Conservation (phyloP, 352 stramenopile genomes). For the Globisporangium echinulatum region DNA sequence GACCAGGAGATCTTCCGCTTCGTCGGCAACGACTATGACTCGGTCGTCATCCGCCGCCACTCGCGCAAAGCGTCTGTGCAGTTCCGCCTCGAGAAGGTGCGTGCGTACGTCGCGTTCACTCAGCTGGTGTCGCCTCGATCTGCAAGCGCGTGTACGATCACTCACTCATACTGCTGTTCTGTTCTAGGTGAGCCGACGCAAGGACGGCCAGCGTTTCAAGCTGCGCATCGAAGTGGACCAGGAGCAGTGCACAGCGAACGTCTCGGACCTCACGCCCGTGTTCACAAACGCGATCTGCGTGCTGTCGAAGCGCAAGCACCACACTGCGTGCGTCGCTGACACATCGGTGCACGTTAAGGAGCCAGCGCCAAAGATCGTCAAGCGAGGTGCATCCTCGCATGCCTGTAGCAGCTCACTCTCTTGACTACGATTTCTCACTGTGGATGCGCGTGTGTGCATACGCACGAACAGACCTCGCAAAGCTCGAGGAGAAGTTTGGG, state of each 20-base stretch:
- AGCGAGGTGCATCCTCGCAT: conserved; percentile 31
- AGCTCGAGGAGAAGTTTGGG: conserved; percentile 53
- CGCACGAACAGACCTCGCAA: conserved; percentile 33
- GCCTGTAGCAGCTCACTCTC: not conserved
- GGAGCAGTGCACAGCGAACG: conserved; percentile 77
- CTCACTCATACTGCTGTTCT: not conserved
- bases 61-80: conserved; percentile 64
- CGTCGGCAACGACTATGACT: conserved; percentile 82
- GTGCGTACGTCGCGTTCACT: not conserved
- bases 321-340: conserved; percentile 33
- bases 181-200: conserved; percentile 58
- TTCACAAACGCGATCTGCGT: conserved; percentile 86
- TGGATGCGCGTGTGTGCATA: not conserved
- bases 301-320: conserved; percentile 81
- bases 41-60: conserved; percentile 58
- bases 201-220: conserved; percentile 83
- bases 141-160: not conserved
- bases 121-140: not conserved
- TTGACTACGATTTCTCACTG: too few relatives aligned
- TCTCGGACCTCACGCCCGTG: conserved; percentile 66
- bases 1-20: conserved; percentile 87
- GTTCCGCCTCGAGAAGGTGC: conserved; percentile 77
- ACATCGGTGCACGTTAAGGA: conserved; percentile 38
- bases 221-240: conserved; percentile 80
- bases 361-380: conserved; percentile 50